These are phyloP conservation scores for Prinsepia uniflora DNA, from an alignment of 306 rosid genomes.

Conservation along the genomic window DNA sequence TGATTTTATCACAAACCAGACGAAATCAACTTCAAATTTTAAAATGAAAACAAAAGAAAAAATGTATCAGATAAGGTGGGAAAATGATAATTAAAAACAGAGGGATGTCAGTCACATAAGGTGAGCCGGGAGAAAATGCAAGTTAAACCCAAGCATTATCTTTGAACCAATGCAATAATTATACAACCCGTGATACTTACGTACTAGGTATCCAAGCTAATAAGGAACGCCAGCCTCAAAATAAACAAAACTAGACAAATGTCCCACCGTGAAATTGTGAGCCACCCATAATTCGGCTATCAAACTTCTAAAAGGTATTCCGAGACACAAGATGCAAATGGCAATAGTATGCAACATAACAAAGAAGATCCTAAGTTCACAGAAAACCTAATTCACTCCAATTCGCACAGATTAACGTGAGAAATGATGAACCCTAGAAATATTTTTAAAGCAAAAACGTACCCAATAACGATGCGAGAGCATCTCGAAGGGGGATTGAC, in stretches of 20 bases:
- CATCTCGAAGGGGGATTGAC: conserved; percentile 51
- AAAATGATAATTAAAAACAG: background rate
- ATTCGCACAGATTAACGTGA: conserved; percentile 1
- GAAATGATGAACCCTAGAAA: conserved; percentile 8
- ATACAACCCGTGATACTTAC: background rate
- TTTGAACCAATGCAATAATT: background rate
- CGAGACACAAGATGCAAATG: background rate
- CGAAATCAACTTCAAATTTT: background rate
- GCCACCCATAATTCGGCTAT: background rate
- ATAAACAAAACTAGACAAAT: background rate
- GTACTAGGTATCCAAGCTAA: background rate
- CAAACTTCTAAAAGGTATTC: background rate
- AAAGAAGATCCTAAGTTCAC: conserved; percentile 6
- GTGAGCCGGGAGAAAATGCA: background rate
- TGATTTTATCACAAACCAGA: conserved; percentile 12
- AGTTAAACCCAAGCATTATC: background rate
- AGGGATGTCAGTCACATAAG: background rate
- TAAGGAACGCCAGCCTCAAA: background rate
- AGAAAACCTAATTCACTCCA: conserved; percentile 9
- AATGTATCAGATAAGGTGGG: no score
- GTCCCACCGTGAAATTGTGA: background rate
- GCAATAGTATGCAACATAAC: background rate
- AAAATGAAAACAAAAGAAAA: no score
- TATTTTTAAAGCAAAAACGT: background rate
- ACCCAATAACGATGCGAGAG: conserved; percentile 88